Conservation (phyloP, 352 stramenopile genomes). For the Globisporangium middletonii region DNA sequence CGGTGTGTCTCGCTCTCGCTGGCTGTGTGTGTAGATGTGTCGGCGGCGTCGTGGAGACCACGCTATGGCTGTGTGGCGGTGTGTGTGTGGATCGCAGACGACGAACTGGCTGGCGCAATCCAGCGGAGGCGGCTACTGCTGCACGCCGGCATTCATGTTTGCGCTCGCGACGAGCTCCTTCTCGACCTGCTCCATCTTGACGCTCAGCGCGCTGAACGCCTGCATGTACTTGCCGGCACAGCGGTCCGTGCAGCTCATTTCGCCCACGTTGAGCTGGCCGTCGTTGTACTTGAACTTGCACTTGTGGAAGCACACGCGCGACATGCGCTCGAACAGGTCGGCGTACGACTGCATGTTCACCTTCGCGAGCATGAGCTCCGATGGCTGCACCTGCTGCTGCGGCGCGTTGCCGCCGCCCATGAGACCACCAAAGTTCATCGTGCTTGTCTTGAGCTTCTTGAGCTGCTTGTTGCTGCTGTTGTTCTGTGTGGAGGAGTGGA, state of each 20-base stretch:
- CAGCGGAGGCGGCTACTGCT: conserved; percentile 14
- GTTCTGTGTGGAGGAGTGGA: background rate
- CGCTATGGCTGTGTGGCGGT: conserved; percentile 1
- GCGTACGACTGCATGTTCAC: conserved; percentile 90
- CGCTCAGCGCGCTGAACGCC: conserved; percentile 91
- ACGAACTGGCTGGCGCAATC: background rate
- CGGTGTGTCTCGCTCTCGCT: background rate
- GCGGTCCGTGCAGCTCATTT: conserved; percentile 98
- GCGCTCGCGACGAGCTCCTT: conserved; percentile 87
- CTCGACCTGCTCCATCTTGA: conserved; percentile 94
- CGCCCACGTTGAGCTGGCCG: conserved; percentile 94
- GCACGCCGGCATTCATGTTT: conserved; percentile 34
- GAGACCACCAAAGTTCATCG: conserved; percentile 77
- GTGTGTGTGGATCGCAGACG: background rate
- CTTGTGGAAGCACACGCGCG: conserved; percentile 91
- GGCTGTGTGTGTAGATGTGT: too few species aligned
- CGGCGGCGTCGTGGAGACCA: too few species aligned
- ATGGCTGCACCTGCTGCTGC: conserved; percentile 57
- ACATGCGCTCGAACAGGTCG: conserved; percentile 89
- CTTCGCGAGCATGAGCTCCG: conserved; percentile 86
- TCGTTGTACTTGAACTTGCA: conserved; percentile 96
- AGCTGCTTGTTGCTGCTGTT: background rate
- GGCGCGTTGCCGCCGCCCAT: conserved; percentile 51
- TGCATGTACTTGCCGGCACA: conserved; percentile 98
- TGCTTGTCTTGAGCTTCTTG: conserved; percentile 4